Percentiles rank a stretch among this genome's conserved stretches.
Conservation (phyloP, 768 basidiomycete species). For the Saitozyma podzolica region DNA sequence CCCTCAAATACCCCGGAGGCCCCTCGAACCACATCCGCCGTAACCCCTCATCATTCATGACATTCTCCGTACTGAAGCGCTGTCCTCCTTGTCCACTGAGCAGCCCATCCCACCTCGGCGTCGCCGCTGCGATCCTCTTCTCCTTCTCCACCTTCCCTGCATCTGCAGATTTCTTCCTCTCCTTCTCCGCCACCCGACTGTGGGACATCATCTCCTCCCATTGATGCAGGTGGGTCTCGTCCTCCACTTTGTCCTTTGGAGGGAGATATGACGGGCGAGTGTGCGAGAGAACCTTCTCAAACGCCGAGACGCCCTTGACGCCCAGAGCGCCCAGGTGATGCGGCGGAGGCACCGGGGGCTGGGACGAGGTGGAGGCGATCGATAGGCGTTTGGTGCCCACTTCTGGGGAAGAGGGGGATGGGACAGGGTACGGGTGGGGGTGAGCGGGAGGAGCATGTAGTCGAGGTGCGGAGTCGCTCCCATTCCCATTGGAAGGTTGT, state of each 20-base stretch:
- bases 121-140: slow-evolving; percentile 29
- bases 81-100: slow-evolving; percentile 28
- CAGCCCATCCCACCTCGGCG: slow-evolving; percentile 43
- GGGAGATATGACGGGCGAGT: slow-evolving; percentile 47
- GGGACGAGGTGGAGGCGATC: not conserved
- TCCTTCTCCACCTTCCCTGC: slow-evolving; percentile 35
- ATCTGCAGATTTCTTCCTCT: slow-evolving; percentile 22
- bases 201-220: slow-evolving; percentile 52
- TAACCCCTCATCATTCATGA: slow-evolving; percentile 29
- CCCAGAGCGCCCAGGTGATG: slow-evolving; percentile 7
- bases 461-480: slow-evolving; percentile 11
- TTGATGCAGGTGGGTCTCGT: slow-evolving; percentile 45
- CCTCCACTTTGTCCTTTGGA: slow-evolving; percentile 47
- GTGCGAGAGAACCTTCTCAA: slow-evolving; percentile 44
- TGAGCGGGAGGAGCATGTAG: slow-evolving; percentile 43
- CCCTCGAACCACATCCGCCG: slow-evolving; percentile 49
- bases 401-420: slow-evolving; percentile 10
- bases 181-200: slow-evolving; percentile 35
- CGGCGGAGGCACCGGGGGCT: slow-evolving; percentile 9
- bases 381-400: not conserved
- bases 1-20: slow-evolving; percentile 46
- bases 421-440: slow-evolving; percentile 41
- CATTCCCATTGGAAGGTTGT: no score
- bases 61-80: slow-evolving; percentile 27
- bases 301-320: slow-evolving; percentile 24